Evolutionary conservation across 163 green algal genomes (phyloP), one percentile per base, ranked within the genome.

Genomic region (Scenedesmus sp.): DNA sequence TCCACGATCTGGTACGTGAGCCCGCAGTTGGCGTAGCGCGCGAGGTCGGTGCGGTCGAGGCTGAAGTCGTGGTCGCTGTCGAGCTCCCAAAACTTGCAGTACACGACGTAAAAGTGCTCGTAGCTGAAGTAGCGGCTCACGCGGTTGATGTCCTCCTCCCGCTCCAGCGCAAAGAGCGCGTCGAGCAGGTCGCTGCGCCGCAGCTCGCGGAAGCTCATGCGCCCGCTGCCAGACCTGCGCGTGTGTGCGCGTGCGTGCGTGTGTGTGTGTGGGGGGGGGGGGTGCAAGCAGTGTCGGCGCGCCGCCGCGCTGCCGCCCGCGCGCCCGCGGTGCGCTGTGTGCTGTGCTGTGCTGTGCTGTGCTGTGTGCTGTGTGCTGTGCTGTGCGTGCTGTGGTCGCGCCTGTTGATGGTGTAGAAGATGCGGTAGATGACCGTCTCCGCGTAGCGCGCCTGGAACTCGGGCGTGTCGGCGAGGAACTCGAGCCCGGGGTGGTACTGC

Each of bases 11-110:
- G 88, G 87, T 96, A 98, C 3, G 95, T 98, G 42, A 99, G 88
- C 39, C 91, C 91, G 85, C 98, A 95, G 76, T 97, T 95, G 69
- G 90, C 88, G 85, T 99, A 99, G 65, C 95, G 88, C 64, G 98
- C 86, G 50, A 99, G 86, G 83, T 99, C 96, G 18, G 97, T 92
- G 45, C 91, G 87, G 60, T 94, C 93, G 39, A 99, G 92, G 26
- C 94, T 70, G 80, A 99, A 99, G 87, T 99, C 96, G 87, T 99
- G 96, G 88, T 99, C 96, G 20, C 79, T 89, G 86, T 99, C 96
- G 39, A 99, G 92, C 89, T 99, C 96, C 96, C 96, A 99, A 75
- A 99, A 99, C 88, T 99, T 99, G 95, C 96, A 99, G 89, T 99
- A 99, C 60, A 99, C 95, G 53, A 99, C 96, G 82, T 99, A 99